Percentiles rank a stretch among this genome's conserved stretches.
Conservation (phyloP, 495 filamentous ascomycete genomes). For the Lentithecium fluviatile region DNA sequence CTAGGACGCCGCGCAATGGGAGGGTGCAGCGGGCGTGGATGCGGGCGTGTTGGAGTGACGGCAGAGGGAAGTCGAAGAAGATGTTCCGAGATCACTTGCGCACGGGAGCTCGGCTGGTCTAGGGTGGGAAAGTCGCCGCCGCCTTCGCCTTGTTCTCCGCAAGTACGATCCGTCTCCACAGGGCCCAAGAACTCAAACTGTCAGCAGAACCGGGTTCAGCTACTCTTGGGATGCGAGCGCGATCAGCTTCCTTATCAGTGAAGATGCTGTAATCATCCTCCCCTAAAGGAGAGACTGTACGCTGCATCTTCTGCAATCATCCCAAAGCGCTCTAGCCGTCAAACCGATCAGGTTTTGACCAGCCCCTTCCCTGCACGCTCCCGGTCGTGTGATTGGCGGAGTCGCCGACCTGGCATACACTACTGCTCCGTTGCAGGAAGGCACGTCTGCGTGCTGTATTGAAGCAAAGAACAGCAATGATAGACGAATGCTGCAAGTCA, state of each 20-base stretch:
- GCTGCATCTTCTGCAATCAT: neutral
- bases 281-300: neutral
- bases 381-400: neutral
- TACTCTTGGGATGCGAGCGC: conserved; percentile 1
- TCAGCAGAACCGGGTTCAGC: neutral
- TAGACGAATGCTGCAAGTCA: too few relatives aligned
- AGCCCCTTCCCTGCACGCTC: conserved; percentile 3
- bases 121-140: neutral
- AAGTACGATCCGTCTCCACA: conserved; percentile 2
- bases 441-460: too few relatives aligned
- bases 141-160: conserved; percentile 7
- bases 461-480: too few relatives aligned
- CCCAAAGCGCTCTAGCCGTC: too few relatives aligned
- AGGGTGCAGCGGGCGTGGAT: neutral
- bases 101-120: conserved; percentile 15
- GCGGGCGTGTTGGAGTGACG: neutral
- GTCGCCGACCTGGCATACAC: too few relatives aligned
- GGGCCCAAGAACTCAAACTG: neutral
- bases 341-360: conserved; percentile 12
- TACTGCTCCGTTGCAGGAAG: too few relatives aligned
- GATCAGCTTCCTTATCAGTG: conserved; percentile 18
- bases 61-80: neutral
- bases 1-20: neutral
- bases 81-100: conserved; percentile 2
- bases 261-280: neutral